Conservation (phyloP, 129 eudicot species). For the Artemisia argyi region DNA sequence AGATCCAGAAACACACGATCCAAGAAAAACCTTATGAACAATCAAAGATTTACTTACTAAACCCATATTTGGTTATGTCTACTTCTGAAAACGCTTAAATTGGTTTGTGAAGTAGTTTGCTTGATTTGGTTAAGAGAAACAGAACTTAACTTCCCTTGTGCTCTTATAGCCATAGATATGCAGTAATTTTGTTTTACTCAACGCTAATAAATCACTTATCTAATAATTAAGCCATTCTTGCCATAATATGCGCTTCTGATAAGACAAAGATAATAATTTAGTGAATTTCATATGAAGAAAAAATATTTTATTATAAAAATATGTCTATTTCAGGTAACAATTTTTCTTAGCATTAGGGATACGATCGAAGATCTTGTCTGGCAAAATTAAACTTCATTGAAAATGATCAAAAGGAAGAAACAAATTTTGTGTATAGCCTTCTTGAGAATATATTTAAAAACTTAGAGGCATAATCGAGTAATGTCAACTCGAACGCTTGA, state of each 20-base stretch:
- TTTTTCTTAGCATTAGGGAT: neutral
- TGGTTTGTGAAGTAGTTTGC: neutral
- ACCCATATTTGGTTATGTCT: conserved; percentile 11
- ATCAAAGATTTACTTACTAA: too few relatives aligned
- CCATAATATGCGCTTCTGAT: neutral
- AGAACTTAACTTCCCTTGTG: neutral
- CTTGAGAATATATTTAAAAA: neutral
- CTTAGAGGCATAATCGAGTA: neutral
- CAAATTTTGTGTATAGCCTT: neutral
- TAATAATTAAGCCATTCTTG: neutral
- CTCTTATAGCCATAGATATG: conserved; percentile 25
- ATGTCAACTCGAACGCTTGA: neutral
- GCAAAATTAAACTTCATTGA: neutral
- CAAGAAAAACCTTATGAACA: too few relatives aligned
- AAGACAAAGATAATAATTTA: neutral
- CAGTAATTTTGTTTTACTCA: too few relatives aligned
- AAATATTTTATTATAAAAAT: neutral
- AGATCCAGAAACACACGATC: too few relatives aligned
- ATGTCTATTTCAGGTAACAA: neutral
- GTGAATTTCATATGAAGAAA: too few relatives aligned
- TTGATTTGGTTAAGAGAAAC: conserved; percentile 11
- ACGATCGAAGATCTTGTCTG: neutral
- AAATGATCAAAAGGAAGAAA: neutral
- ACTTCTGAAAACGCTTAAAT: neutral
- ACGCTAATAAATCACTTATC: neutral